Evolutionary conservation across 176 grass and related monocot genomes (phyloP), one percentile per base, ranked within the genome.

Genomic region (Oryza meridionalis): DNA sequence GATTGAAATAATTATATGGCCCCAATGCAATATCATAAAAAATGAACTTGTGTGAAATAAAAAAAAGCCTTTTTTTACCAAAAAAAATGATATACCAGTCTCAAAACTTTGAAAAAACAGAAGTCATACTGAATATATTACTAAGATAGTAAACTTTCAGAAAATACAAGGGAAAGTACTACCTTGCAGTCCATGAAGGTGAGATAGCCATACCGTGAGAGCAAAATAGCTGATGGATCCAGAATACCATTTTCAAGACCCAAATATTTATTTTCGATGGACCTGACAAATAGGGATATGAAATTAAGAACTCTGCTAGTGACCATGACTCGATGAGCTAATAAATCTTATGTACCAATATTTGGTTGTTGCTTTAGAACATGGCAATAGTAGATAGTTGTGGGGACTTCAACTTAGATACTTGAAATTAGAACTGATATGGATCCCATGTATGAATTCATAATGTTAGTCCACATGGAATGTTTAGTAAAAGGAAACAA

Each of bases 131-230:
- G 62, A 37, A 72, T 53, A 22, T 4, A n/a, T 29, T 50, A 70
- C 61, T 53, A 88, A 72, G 74, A 89, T 71, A 77, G 88, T 71
- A 47, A 16, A 42, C 50, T 88, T 24, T 73, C 46, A 67, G 13
- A 13, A 75, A 49, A 47, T 37, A 84, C 24, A 65, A 50, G 73
- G 45, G 1, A 5, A 78, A 73, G 5, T 82, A 88, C 85, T 86
- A 95, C 96, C 91, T 93, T 95, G 85, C 96, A 98, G 67, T 95
- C 89, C 89, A 98, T 92, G 77, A 94, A 89, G 73, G 93, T 95
- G 79, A 98, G 93, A 88, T 92, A 87, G 33, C 93, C 87, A 87
- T 79, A 94, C 77, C 76, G 91, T 71, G 96, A 98, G 44, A 98
- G 84, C 53, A 98, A 90, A 78, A 98, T 94, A 43, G 96, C 91